Conservation (phyloP, 1,284 basidiomycete genomes). For the Pseudozyma thailandica region DNA sequence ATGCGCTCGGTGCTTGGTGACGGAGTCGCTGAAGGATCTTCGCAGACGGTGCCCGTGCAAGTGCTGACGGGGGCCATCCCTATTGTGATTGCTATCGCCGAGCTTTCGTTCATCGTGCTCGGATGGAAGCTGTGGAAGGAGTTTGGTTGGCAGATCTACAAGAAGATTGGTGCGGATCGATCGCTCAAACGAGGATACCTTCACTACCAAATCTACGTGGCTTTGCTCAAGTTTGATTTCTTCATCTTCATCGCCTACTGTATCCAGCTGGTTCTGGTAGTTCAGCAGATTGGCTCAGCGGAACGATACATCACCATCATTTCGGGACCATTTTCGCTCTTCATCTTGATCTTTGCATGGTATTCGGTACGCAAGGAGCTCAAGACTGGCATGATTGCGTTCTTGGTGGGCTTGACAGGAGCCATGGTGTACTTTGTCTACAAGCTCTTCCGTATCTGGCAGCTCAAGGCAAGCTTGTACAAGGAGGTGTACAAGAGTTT, state of each 20-base stretch:
- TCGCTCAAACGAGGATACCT: constrained; percentile 52
- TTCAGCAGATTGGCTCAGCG: constrained; percentile 49
- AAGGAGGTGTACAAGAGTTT: constrained; percentile 62
- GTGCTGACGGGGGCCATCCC: constrained; percentile 59
- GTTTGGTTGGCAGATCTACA: constrained; percentile 63
- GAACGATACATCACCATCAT: constrained; percentile 59
- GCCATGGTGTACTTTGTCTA: constrained; percentile 60
- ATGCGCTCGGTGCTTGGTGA: constrained; percentile 57
- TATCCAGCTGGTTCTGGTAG: constrained; percentile 60
- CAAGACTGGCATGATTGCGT: constrained; percentile 50
- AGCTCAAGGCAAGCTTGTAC: constrained; percentile 42
- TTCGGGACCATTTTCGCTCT: constrained; percentile 52
- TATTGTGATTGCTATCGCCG: constrained; percentile 52
- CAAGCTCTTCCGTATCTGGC: constrained; percentile 61
- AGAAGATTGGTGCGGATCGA: constrained; percentile 57
- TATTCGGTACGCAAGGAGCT: constrained; percentile 55
- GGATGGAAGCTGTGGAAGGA: constrained; percentile 57
- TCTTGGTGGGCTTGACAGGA: constrained; percentile 48
- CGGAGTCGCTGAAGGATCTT: constrained; percentile 53
- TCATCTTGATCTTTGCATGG: constrained; percentile 58
- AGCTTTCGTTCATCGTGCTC: constrained; percentile 48
- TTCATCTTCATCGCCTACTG: constrained; percentile 62
- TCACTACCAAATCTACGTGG: constrained; percentile 60
- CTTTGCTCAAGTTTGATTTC: constrained; percentile 60
- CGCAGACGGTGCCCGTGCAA: constrained; percentile 59